A percentile compares a stretch with the other conserved stretches of the same genome.
Conservation (phyloP, 179 eudicot species). For the Beta lomatogona region DNA sequence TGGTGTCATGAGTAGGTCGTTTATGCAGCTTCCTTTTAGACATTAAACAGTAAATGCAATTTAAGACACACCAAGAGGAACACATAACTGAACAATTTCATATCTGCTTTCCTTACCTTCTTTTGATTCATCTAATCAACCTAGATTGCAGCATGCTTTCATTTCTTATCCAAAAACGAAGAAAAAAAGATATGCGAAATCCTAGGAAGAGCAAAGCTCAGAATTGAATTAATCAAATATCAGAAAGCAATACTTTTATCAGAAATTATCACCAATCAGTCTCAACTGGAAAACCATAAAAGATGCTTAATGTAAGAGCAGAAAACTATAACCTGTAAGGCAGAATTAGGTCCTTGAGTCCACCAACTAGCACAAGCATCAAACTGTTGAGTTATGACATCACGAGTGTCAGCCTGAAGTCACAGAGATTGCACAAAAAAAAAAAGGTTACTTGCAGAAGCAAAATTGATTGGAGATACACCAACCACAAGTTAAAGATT, state of each 20-base stretch:
- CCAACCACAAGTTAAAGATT: neutral
- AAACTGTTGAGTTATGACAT: constrained; percentile 68
- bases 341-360: constrained; percentile 93
- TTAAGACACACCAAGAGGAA: no score
- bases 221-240: neutral
- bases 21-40: no score
- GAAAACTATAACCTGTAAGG: constrained; percentile 74
- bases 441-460: constrained; percentile 19
- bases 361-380: constrained; percentile 99
- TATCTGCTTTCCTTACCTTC: neutral
- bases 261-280: neutral
- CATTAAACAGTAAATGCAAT: no score
- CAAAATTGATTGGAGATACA: neutral
- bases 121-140: neutral
- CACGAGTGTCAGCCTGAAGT: constrained; percentile 43
- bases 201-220: neutral
- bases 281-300: neutral
- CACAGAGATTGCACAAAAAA: neutral
- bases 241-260: neutral
- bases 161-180: neutral
- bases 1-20: no score
- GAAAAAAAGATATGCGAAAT: neutral
- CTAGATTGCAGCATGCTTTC: neutral
- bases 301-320: constrained; percentile 16
- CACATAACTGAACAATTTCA: neutral